Conservation (phyloP, 306 rosid genomes). For the Prunus kanzakura region DNA sequence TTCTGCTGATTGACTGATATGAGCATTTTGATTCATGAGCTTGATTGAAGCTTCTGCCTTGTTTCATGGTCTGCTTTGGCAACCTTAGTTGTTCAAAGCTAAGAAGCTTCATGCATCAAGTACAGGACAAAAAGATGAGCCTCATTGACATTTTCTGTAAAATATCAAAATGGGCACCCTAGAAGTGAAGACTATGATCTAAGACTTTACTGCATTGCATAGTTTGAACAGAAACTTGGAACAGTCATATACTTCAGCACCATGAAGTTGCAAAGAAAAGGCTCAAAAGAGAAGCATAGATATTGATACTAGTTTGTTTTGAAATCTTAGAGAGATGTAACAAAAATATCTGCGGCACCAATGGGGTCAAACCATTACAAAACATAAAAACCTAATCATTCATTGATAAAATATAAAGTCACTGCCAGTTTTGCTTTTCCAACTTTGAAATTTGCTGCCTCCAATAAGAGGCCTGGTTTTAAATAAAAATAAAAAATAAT, state of each 20-base stretch:
- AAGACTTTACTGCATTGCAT: background rate
- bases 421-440: constrained; percentile 32
- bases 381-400: constrained; percentile 37
- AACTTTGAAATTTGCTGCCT: constrained; percentile 41
- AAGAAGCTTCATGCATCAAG: background rate
- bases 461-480: constrained; percentile 37
- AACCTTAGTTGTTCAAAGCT: background rate
- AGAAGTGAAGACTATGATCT: background rate
- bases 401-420: constrained; percentile 35
- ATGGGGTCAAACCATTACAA: constrained; percentile 7
- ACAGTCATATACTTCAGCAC: background rate
- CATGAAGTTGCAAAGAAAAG: background rate
- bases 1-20: background rate
- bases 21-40: background rate
- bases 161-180: background rate
- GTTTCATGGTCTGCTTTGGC: background rate
- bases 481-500: constrained; percentile 31
- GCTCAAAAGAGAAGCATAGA: background rate
- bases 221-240: background rate
- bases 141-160: background rate
- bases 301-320: background rate
- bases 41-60: background rate
- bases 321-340: background rate
- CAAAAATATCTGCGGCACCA: background rate
- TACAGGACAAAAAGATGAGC: background rate